A percentile compares a stretch with the other conserved stretches of the same genome.
These are phyloP conservation scores for Lactarius quietus DNA, from an alignment of 768 basidiomycete species.

Conservation along the genomic window DNA sequence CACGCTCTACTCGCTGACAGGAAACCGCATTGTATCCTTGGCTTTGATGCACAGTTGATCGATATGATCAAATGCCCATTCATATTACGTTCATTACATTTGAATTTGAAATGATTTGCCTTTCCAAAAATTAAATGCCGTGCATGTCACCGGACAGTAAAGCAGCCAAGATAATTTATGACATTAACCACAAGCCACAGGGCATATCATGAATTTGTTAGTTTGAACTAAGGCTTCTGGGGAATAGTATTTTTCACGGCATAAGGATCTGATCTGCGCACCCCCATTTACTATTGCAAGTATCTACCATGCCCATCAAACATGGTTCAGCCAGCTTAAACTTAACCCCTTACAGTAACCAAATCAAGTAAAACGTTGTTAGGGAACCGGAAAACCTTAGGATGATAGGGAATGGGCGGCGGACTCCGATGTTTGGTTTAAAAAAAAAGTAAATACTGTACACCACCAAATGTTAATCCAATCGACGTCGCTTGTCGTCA, in stretches of 20 bases:
- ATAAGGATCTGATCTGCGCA: neutral
- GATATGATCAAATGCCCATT: neutral
- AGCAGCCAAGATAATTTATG: too few species aligned
- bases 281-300: neutral
- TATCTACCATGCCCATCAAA: neutral
- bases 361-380: neutral
- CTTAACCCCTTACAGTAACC: neutral
- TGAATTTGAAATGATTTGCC: neutral
- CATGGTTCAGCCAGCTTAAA: neutral
- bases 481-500: slow-evolving; percentile 35
- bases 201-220: neutral
- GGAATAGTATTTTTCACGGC: neutral
- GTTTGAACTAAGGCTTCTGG: neutral
- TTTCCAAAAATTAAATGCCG: too few species aligned
- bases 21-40: neutral
- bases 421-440: too few species aligned
- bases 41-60: neutral
- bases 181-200: too few species aligned
- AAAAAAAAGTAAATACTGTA: too few species aligned
- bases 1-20: neutral
- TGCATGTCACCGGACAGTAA: too few species aligned
- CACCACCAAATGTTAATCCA: neutral
- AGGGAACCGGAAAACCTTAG: neutral
- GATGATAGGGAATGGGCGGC: neutral
- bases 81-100: too few species aligned